Evolutionary conservation across 495 filamentous ascomycete genomes (phyloP).

Genomic region (Hypoxylon fuscum): DNA sequence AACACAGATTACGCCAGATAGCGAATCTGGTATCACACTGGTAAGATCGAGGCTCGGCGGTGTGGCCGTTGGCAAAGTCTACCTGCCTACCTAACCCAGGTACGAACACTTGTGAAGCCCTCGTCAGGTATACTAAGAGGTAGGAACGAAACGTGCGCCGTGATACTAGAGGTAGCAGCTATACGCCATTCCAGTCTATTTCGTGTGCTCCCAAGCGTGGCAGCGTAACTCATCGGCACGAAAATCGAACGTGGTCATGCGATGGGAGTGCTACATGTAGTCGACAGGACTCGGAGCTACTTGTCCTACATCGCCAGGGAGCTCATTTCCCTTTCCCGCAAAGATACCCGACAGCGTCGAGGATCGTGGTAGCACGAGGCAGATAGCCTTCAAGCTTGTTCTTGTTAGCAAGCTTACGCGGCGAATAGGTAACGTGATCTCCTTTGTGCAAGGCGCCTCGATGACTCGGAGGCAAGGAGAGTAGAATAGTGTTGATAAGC

Average conservation of each 20-base stretch:
- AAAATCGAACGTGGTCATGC: slow-evolving; percentile 1
- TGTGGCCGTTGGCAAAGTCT: neutral
- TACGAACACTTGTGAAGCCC: no score
- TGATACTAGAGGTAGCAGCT: neutral
- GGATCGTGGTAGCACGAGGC: slow-evolving; percentile 13
- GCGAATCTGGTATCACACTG: slow-evolving; percentile 17
- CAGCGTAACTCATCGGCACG: neutral
- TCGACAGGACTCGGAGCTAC: neutral
- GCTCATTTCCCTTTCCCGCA: slow-evolving; percentile 11
- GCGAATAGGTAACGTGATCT: neutral
- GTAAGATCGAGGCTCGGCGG: slow-evolving; percentile 13
- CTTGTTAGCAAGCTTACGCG: slow-evolving; percentile 22
- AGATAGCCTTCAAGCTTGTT: neutral
- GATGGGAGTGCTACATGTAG: neutral
- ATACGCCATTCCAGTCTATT: neutral
- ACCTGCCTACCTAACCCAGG: no score
- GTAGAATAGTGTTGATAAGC: slow-evolving; percentile 15
- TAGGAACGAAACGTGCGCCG: slow-evolving; percentile 3
- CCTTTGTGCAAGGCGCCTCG: neutral
- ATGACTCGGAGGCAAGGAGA: neutral
- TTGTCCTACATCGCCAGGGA: slow-evolving; percentile 6
- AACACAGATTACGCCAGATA: slow-evolving; percentile 18
- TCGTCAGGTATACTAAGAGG: no score
- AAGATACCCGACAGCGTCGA: slow-evolving; percentile 15
- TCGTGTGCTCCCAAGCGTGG: neutral